Evolutionary conservation across 202 grass and related monocot species (phyloP).

Genomic region (Musa balbisiana): DNA sequence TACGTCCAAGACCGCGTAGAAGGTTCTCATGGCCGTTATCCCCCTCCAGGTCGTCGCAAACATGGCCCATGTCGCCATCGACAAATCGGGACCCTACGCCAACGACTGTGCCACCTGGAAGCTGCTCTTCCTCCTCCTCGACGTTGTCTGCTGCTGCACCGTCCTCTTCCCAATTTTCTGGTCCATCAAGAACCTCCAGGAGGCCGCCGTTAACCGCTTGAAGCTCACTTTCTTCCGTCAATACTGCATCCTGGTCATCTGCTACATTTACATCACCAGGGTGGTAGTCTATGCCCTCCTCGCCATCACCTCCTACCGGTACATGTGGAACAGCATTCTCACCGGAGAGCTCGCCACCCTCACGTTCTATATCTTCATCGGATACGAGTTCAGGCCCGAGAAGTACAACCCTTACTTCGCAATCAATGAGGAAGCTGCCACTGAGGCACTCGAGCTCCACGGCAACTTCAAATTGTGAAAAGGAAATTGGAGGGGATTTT

Average conservation of each 20-base stretch:
- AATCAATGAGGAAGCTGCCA: slow-evolving; percentile 1
- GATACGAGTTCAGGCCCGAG: slow-evolving; percentile 9
- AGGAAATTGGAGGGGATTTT: background rate
- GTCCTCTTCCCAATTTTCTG: slow-evolving; percentile 10
- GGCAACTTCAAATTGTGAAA: background rate
- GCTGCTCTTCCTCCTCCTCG: slow-evolving; percentile 7
- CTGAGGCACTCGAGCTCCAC: background rate
- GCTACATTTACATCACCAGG: slow-evolving; percentile 9
- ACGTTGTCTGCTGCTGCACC: slow-evolving; percentile 8
- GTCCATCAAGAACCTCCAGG: slow-evolving; percentile 11
- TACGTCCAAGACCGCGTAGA: slow-evolving; percentile 18
- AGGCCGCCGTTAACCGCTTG: slow-evolving; percentile 10
- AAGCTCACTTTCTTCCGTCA: slow-evolving; percentile 16
- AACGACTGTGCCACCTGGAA: slow-evolving; percentile 6
- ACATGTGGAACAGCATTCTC: background rate
- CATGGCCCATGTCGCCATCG: slow-evolving; percentile 6
- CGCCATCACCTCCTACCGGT: slow-evolving; percentile 6
- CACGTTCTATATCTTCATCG: slow-evolving; percentile 4
- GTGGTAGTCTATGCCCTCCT: slow-evolving; percentile 13
- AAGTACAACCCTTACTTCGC: slow-evolving; percentile 4
- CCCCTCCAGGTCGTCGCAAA: slow-evolving; percentile 13
- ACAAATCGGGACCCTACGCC: slow-evolving; percentile 3
- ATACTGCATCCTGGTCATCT: slow-evolving; percentile 9
- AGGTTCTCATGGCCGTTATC: slow-evolving; percentile 11
- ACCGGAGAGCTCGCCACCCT: slow-evolving; percentile 4